These are phyloP conservation scores for Solanum aculeatissimum DNA, from an alignment of 305 asterid genomes.

Conservation along the genomic window DNA sequence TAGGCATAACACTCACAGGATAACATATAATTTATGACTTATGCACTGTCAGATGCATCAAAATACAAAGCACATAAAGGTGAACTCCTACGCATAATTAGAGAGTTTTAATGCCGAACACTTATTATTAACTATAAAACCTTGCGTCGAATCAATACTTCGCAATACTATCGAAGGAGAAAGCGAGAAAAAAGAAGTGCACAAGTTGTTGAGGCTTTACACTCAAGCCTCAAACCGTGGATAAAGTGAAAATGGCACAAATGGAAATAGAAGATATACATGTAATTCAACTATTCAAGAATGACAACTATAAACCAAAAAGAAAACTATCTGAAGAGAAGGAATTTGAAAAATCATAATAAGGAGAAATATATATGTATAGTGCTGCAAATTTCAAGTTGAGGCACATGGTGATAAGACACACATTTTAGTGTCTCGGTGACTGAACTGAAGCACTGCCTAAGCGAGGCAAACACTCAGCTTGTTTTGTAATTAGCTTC, in stretches of 20 bases:
- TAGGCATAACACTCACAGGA: neutral
- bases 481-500: neutral
- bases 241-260: neutral
- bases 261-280: neutral
- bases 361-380: neutral
- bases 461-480: neutral
- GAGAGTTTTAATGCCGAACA: neutral
- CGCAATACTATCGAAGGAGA: neutral
- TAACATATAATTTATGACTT: neutral
- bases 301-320: neutral
- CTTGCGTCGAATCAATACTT: neutral
- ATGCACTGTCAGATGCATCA: neutral
- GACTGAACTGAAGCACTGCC: neutral
- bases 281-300: neutral
- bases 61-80: neutral
- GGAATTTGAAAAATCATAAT: neutral
- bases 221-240: neutral
- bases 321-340: neutral
- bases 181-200: neutral
- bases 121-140: neutral
- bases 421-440: neutral
- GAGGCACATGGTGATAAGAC: neutral
- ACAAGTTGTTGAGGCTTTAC: neutral
- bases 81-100: neutral
- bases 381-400: neutral